Conservation (phyloP, 441 rosid species). For the Pelargonium fulgidum region DNA sequence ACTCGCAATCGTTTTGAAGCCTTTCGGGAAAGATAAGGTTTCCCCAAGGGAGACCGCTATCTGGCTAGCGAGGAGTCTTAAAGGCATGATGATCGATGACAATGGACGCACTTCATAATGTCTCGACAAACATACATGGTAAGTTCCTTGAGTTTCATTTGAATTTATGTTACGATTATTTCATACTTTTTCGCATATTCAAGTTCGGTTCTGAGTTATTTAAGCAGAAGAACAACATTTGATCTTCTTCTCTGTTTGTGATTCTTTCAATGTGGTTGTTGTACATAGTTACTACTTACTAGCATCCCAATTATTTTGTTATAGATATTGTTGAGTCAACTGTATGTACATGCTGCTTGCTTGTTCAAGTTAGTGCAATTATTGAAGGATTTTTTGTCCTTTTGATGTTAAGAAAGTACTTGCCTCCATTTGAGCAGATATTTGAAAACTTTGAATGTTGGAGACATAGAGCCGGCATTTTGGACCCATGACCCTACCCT, state of each 20-base stretch:
- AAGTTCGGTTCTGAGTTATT: constrained; percentile 21
- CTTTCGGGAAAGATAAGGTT: constrained; percentile 69
- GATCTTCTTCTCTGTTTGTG: constrained; percentile 17
- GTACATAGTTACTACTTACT: constrained; percentile 35
- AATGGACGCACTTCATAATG: constrained; percentile 37
- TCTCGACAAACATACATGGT: constrained; percentile 20
- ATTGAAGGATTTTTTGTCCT: too few relatives aligned
- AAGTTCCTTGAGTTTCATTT: constrained; percentile 18
- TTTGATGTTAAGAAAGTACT: too few relatives aligned
- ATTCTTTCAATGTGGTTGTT: constrained; percentile 27
- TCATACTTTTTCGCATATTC: constrained; percentile 20
- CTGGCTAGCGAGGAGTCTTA: constrained; percentile 86
- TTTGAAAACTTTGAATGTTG: too few relatives aligned
- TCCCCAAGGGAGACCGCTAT: constrained; percentile 97
- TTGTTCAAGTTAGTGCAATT: constrained; percentile 21
- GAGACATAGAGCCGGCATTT: too few relatives aligned
- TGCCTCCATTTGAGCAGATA: too few relatives aligned
- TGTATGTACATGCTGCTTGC: constrained; percentile 23
- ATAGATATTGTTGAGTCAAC: constrained; percentile 19
- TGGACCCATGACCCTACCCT: too few relatives aligned
- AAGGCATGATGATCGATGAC: constrained; percentile 90
- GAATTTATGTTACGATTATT: constrained; percentile 5
- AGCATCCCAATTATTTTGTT: constrained; percentile 21
- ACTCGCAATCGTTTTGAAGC: not conserved
- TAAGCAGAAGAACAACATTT: constrained; percentile 14